phyloP scores from a whole-genome alignment of 1,139 yeast species.

The Kluyveromyces sp. region DNA sequence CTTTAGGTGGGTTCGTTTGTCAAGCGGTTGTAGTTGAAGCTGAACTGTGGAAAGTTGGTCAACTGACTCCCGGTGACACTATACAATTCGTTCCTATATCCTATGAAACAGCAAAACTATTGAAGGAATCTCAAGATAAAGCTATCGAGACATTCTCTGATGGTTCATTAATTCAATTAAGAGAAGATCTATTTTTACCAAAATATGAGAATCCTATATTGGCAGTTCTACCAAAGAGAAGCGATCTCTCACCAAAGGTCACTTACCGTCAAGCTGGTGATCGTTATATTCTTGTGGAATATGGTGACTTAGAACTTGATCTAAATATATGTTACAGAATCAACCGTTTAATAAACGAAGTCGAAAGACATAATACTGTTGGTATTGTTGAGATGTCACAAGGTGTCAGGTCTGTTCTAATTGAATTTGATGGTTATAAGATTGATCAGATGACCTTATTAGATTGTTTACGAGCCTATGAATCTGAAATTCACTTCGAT shows the following conservation, averaged over 20 bases:
- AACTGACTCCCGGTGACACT: constrained; percentile 86
- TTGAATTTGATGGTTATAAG: constrained; percentile 62
- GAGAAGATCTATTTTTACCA: constrained; percentile 27
- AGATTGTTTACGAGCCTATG: constrained; percentile 61
- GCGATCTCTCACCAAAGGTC: constrained; percentile 56
- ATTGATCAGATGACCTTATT: constrained; percentile 57
- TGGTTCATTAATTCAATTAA: constrained; percentile 34
- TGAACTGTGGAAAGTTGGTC: constrained; percentile 98
- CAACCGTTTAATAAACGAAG: constrained; percentile 70
- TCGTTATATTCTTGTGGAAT: constrained; percentile 81
- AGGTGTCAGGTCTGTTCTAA: constrained; percentile 89
- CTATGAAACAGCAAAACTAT: constrained; percentile 55
- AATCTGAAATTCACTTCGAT: constrained; percentile 61
- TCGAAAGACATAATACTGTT: constrained; percentile 50
- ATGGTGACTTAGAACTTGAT: constrained; percentile 83
- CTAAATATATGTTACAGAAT: constrained; percentile 79
- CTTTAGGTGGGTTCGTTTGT: constrained; percentile 95
- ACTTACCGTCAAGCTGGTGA: constrained; percentile 97
- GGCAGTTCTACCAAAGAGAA: constrained; percentile 37
- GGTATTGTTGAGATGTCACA: constrained; percentile 95
- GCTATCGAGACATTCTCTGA: constrained; percentile 35
- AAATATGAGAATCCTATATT: constrained; percentile 51
- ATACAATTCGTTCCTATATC: constrained; percentile 74
- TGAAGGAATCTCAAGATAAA: constrained; percentile 54
- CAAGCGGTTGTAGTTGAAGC: constrained; percentile 92